These are phyloP conservation scores for Candida golubevii DNA, from an alignment of 805 yeast genomes.

Conservation along the genomic window DNA sequence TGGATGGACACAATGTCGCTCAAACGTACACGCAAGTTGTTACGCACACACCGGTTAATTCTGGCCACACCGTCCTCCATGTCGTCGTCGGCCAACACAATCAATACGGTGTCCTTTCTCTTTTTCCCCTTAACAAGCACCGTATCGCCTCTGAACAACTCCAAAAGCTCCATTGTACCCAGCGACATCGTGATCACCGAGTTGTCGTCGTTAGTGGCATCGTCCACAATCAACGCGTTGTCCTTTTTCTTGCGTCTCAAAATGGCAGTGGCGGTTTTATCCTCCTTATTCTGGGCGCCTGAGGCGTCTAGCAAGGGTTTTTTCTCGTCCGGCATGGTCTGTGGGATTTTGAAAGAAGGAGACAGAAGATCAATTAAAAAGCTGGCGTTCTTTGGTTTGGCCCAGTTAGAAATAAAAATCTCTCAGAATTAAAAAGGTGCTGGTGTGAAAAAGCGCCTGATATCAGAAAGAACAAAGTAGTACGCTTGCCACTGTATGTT, in stretches of 20 bases:
- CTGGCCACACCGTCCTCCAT: slow-evolving; percentile 94
- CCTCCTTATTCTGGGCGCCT: slow-evolving; percentile 56
- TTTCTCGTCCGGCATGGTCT: slow-evolving; percentile 21
- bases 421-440: too few relatives aligned
- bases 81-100: slow-evolving; percentile 94
- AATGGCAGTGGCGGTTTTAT: slow-evolving; percentile 92
- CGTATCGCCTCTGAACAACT: slow-evolving; percentile 96
- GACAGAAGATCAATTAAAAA: too few relatives aligned
- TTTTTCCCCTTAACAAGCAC: slow-evolving; percentile 96
- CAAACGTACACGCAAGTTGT: slow-evolving; percentile 86
- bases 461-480: background rate
- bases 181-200: slow-evolving; percentile 94
- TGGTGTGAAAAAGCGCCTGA: too few relatives aligned
- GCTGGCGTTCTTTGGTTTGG: too few relatives aligned
- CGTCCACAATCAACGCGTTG: slow-evolving; percentile 91
- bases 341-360: too few relatives aligned
- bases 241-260: slow-evolving; percentile 97
- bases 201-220: slow-evolving; percentile 95
- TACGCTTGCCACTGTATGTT: background rate
- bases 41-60: slow-evolving; percentile 92
- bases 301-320: slow-evolving; percentile 52
- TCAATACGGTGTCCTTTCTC: slow-evolving; percentile 94
- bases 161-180: slow-evolving; percentile 89
- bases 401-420: too few relatives aligned
- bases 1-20: slow-evolving; percentile 90